Conservation (phyloP, 2,329 filamentous ascomycete genomes). For the Botrytis sinoallii region DNA sequence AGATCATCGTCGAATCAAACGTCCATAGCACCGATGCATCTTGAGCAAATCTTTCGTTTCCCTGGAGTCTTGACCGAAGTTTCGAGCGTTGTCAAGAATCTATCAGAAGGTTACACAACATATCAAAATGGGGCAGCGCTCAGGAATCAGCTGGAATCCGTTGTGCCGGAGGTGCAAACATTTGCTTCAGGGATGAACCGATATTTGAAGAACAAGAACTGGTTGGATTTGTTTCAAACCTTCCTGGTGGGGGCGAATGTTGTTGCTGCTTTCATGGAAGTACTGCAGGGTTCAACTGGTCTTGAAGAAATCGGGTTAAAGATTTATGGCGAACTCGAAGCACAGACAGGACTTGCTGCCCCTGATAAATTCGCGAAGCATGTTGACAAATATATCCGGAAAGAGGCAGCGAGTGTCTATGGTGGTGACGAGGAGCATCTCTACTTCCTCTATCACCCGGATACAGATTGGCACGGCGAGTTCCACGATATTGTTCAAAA, state of each 20-base stretch:
- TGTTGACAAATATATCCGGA: conserved; percentile 22
- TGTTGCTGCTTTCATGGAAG: conserved; percentile 20
- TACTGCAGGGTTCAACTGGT: conserved; percentile 14
- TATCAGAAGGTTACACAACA: conserved; percentile 20
- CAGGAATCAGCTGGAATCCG: conserved; percentile 16
- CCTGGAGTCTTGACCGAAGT: conserved; percentile 18
- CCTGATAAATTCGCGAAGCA: conserved; percentile 23
- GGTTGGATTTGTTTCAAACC: conserved; percentile 15
- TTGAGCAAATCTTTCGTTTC: conserved; percentile 19
- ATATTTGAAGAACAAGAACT: conserved; percentile 20
- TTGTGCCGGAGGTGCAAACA: conserved; percentile 17
- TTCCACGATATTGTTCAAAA: conserved; percentile 42
- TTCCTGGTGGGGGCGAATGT: conserved; percentile 18
- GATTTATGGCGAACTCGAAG: conserved; percentile 20
- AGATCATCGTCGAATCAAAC: background rate
- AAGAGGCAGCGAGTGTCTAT: conserved; percentile 20
- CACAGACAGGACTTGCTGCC: conserved; percentile 22
- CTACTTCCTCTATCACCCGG: conserved; percentile 44
- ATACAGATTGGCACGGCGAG: conserved; percentile 43
- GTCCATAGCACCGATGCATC: background rate
- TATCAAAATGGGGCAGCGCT: conserved; percentile 19
- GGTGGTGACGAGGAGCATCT: conserved; percentile 36
- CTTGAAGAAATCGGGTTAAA: conserved; percentile 18
- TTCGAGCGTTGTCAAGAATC: conserved; percentile 15
- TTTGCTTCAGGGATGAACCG: conserved; percentile 18